These are phyloP conservation scores for Aspergillus carbonarius DNA, from an alignment of 2,329 filamentous ascomycete species.

Conservation along the genomic window DNA sequence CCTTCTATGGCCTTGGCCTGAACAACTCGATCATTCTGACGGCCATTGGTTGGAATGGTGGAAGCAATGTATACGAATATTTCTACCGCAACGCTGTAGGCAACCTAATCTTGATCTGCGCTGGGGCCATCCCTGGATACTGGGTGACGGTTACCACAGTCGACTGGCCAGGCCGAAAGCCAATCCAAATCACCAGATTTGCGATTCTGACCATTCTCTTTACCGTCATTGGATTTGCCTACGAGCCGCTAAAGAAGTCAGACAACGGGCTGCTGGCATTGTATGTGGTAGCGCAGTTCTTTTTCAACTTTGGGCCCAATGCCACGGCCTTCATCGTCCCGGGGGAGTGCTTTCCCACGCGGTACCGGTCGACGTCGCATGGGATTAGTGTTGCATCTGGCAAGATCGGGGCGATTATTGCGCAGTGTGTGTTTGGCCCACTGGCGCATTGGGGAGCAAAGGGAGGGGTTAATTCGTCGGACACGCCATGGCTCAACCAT, in stretches of 20 bases:
- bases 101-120: constrained; percentile 75
- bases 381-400: constrained; percentile 66
- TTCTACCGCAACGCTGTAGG: constrained; percentile 74
- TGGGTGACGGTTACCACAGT: constrained; percentile 75
- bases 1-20: constrained; percentile 68
- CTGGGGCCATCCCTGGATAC: constrained; percentile 77
- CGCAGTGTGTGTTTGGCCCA: constrained; percentile 65
- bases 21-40: constrained; percentile 73
- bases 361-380: constrained; percentile 64
- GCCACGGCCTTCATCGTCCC: constrained; percentile 64
- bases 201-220: constrained; percentile 62
- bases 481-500: constrained; percentile 67
- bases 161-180: constrained; percentile 73
- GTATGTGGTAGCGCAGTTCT: constrained; percentile 65
- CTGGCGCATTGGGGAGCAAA: constrained; percentile 57
- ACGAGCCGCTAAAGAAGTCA: constrained; percentile 33
- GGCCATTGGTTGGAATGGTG: constrained; percentile 69
- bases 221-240: constrained; percentile 61
- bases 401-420: constrained; percentile 67
- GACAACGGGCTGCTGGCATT: constrained; percentile 57
- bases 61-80: constrained; percentile 64
- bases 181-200: constrained; percentile 68
- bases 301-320: constrained; percentile 56
- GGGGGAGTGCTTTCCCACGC: constrained; percentile 64
- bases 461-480: constrained; percentile 45